Conservation (phyloP, 768 basidiomycete species). For the Phanerodontia chrysosporium region DNA sequence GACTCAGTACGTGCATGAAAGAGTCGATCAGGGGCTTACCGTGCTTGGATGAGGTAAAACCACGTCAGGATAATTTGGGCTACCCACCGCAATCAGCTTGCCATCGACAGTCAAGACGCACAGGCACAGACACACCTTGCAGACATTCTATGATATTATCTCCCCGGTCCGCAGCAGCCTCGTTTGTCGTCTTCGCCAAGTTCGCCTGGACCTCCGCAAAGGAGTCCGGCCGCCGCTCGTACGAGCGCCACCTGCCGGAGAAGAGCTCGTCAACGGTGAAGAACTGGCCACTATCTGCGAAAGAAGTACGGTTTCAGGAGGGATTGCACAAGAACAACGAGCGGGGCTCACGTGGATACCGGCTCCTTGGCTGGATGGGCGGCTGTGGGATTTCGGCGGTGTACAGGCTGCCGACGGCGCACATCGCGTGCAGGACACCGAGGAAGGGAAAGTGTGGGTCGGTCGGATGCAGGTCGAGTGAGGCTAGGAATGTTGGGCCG, state of each 20-base stretch:
- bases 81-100: constrained; percentile 25
- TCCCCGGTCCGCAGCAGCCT: constrained; percentile 44
- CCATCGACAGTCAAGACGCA: no score
- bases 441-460: constrained; percentile 71
- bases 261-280: constrained; percentile 48
- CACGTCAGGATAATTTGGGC: constrained; percentile 62
- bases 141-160: constrained; percentile 53
- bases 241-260: constrained; percentile 38
- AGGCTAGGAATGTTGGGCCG: constrained; percentile 56
- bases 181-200: constrained; percentile 46
- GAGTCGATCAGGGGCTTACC: constrained; percentile 41
- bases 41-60: constrained; percentile 74
- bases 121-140: constrained; percentile 47
- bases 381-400: constrained; percentile 63
- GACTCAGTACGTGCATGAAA: not conserved
- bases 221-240: constrained; percentile 47
- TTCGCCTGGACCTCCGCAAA: constrained; percentile 66
- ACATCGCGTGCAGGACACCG: constrained; percentile 80
- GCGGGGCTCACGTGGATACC: constrained; percentile 2
- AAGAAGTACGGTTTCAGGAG: not conserved
- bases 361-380: constrained; percentile 28
- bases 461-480: constrained; percentile 58
- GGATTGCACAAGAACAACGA: not conserved
- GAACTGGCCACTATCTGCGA: constrained; percentile 4
- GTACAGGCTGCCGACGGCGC: constrained; percentile 73